Percentiles rank a stretch among this genome's conserved stretches.
Evolutionary conservation across 2,329 filamentous ascomycete genomes (phyloP).

Genomic region (Fusarium subglutinans): DNA sequence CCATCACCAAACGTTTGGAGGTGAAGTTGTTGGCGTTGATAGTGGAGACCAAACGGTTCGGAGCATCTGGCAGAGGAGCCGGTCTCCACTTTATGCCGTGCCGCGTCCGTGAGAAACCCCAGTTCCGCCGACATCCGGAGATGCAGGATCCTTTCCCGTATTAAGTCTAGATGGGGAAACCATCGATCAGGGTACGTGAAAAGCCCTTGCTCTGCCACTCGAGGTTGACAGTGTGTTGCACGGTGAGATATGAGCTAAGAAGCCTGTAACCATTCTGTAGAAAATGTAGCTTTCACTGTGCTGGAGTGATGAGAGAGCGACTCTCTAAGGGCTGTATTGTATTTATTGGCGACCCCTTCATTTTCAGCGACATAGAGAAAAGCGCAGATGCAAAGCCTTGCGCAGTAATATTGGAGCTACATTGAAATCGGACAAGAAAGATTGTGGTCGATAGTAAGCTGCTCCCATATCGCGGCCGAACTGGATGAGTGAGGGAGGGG

Average conservation of each 20-base stretch:
- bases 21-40: neutral
- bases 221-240: no score
- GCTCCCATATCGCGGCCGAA: no score
- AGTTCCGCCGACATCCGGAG: neutral
- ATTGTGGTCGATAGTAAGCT: neutral
- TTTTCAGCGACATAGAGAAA: no score
- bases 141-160: no score
- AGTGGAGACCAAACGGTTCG: neutral
- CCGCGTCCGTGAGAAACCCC: neutral
- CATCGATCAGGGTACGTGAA: neutral
- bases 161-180: neutral
- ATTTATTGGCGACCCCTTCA: neutral
- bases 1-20: neutral
- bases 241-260: neutral
- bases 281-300: neutral
- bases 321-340: fast-evolving
- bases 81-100: neutral
- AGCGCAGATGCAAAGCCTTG: no score
- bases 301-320: no score
- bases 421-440: fast-evolving
- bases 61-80: neutral
- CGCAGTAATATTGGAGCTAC: neutral
- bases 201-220: no score
- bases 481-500: neutral
- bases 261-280: fast-evolving